Base-by-base conservation (phyloP, 208 protist genomes). In the Lotmaria passim region DNA sequence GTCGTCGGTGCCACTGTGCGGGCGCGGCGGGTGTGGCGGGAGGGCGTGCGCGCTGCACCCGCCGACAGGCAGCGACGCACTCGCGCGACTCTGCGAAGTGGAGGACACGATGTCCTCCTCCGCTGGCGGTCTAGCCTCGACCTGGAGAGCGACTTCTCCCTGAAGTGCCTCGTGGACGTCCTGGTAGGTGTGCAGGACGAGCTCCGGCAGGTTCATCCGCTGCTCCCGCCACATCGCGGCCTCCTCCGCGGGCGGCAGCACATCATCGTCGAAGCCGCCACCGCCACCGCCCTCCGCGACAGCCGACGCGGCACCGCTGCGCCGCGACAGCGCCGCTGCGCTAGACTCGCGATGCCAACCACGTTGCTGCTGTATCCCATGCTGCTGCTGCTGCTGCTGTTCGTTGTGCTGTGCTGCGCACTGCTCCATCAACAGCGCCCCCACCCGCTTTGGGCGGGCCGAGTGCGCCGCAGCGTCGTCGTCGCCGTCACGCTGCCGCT, bases 101-200 rank as follows among this genome's bases (percentile, higher is more conserved):
- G 57, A 31, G 15, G 43, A 24, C 12, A 28, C 46, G 7, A 59
- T 48, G 30, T 33, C 56, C 39, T 15, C 50, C 41, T 23, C 53
- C 50, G 19, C 33, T 52, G 17, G 30, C 55, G 36, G 24, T 15
- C 44, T 31, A 8, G 17, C 52, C 10, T 33, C 62, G 0, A 48
- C 47, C 8, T 73, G 59, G 17, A 50, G 33, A 21, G 61, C 50
- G 44, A 65, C 60, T 34, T 73, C 64, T 3, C 31, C 59, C 26
- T 62, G 46, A 14, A 74, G 38, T 11, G 62, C 28, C 8, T 72
- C 66, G 30, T 47, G 47, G 8, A 79, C 74, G 19, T 33, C 26
- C 31, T 31, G 69, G 65, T 80, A 90, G 36, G 81, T 82, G 63
- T 82, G 72, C 10, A 85, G 51, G 14, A 90, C 65, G 26, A 90